A percentile compares a stretch with the other conserved stretches of the same genome.
Conservation (phyloP, 2,329 filamentous ascomycete species). For the Colletotrichum coccodes region DNA sequence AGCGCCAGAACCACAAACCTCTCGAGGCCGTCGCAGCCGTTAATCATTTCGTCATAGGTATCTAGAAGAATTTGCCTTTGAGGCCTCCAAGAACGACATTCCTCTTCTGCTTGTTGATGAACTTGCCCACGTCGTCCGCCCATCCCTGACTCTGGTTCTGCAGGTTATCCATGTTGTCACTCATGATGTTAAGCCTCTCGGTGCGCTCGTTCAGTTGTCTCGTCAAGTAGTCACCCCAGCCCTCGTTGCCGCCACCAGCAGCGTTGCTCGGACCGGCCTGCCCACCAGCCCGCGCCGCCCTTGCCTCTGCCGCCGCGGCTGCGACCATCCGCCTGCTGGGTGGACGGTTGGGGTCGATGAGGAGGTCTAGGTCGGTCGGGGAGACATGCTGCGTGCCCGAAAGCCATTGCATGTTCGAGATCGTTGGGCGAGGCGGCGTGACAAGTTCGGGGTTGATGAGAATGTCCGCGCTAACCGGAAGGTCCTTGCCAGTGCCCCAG, state of each 20-base stretch:
- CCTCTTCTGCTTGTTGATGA: conserved; percentile 86
- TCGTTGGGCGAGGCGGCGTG: conserved; percentile 86
- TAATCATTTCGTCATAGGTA: conserved; percentile 13
- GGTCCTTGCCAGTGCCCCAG: conserved; percentile 78
- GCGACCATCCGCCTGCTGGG: conserved; percentile 89
- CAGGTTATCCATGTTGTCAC: conserved; percentile 85
- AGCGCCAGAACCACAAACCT: neutral
- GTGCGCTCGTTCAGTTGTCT: conserved; percentile 91
- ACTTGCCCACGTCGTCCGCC: conserved; percentile 90
- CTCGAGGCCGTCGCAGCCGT: conserved; percentile 14
- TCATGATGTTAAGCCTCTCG: conserved; percentile 84
- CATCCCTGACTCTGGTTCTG: conserved; percentile 85
- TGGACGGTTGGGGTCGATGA: conserved; percentile 89
- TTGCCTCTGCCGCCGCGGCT: conserved; percentile 80
- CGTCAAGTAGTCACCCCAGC: conserved; percentile 83
- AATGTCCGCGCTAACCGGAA: conserved; percentile 74
- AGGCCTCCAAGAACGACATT: conserved; percentile 80
- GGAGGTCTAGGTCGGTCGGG: conserved; percentile 84
- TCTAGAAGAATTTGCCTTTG: conserved; percentile 65
- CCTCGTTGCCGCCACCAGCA: conserved; percentile 59
- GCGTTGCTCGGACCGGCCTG: conserved; percentile 39
- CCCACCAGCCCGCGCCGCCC: conserved; percentile 57
- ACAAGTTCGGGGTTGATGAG: conserved; percentile 81
- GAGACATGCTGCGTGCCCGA: conserved; percentile 93
- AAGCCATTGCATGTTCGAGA: conserved; percentile 96